phyloP scores from a whole-genome alignment of 2,329 filamentous ascomycete species.

The Tolypocladium amazonense region DNA sequence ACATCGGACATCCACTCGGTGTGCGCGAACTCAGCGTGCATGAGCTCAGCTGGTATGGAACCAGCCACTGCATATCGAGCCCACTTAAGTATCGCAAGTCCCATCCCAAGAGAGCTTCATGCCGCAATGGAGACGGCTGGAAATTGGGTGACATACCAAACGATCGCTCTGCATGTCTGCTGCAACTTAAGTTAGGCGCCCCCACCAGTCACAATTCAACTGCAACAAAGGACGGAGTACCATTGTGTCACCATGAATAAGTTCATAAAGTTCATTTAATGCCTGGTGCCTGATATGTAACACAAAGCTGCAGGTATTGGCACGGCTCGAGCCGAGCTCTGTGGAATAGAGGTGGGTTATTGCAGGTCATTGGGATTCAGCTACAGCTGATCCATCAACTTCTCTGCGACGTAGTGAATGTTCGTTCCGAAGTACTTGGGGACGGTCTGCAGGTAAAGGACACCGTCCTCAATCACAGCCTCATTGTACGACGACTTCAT shows the following conservation, averaged over 20 bases:
- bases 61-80: not conserved
- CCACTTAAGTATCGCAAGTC: not conserved
- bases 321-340: not conserved
- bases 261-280: too few relatives aligned
- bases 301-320: not conserved
- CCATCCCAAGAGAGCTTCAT: not conserved
- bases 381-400: constrained; percentile 18
- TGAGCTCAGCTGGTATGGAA: not conserved
- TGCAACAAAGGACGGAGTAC: not conserved
- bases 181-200: not conserved
- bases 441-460: constrained; percentile 35
- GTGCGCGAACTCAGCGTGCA: not conserved
- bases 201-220: not conserved
- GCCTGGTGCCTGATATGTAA: not conserved
- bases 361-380: not conserved
- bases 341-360: not conserved
- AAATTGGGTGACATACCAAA: not conserved
- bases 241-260: too few relatives aligned
- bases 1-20: not conserved
- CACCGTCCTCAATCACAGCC: constrained; percentile 34
- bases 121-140: not conserved
- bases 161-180: not conserved
- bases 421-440: constrained; percentile 19
- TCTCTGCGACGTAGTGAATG: constrained; percentile 15
- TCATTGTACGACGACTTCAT: constrained; percentile 31